Conservation (phyloP, 2,329 filamentous ascomycete genomes). For the Calonectria hawksworthii region DNA sequence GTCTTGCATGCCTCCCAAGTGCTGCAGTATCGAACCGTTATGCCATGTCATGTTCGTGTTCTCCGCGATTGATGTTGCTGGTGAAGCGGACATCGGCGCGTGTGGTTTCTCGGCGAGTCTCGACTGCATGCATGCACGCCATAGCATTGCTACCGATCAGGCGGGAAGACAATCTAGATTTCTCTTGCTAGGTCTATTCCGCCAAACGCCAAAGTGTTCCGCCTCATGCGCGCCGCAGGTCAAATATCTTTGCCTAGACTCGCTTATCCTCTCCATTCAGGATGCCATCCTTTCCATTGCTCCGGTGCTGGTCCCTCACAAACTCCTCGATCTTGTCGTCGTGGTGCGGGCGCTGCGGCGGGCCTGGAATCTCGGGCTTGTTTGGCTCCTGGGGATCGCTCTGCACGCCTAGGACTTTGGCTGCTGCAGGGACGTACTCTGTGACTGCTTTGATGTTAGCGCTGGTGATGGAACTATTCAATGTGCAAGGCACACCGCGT, state of each 20-base stretch:
- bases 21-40: no score
- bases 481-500: neutral
- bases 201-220: neutral
- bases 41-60: no score
- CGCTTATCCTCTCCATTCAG: constrained; percentile 32
- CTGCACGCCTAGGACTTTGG: constrained; percentile 57
- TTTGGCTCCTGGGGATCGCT: constrained; percentile 40
- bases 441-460: constrained; percentile 49
- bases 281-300: constrained; percentile 53
- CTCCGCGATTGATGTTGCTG: neutral
- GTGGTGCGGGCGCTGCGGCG: constrained; percentile 60
- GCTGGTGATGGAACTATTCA: neutral
- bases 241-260: neutral
- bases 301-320: constrained; percentile 66
- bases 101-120: no score
- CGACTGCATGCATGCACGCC: neutral
- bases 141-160: neutral
- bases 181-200: neutral
- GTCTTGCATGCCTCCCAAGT: neutral
- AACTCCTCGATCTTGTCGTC: constrained; percentile 67
- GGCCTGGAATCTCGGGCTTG: constrained; percentile 46
- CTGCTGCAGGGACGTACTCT: constrained; percentile 59
- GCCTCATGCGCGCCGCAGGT: neutral
- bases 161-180: neutral
- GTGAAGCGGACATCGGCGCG: neutral